These are phyloP conservation scores for Nadsonia fulvescens DNA, from an alignment of 805 yeast genomes.

Conservation along the genomic window DNA sequence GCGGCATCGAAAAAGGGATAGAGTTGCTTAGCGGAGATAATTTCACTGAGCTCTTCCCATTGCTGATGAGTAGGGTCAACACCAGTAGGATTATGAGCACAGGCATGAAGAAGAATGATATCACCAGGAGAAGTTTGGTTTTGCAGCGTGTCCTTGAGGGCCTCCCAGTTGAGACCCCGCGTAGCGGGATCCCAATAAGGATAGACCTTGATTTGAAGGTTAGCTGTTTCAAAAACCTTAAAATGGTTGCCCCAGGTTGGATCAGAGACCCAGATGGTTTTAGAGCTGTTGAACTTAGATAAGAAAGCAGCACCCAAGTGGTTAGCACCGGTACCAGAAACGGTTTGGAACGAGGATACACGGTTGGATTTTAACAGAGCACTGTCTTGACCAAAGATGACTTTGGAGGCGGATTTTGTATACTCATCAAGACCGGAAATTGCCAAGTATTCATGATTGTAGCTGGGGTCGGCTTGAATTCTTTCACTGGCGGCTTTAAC, in stretches of 20 bases:
- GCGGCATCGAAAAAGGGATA: slow-evolving; percentile 85
- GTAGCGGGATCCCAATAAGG: slow-evolving; percentile 72
- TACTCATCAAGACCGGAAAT: slow-evolving; percentile 60
- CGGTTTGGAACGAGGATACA: slow-evolving; percentile 48
- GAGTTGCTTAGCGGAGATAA: slow-evolving; percentile 42
- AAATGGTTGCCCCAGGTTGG: slow-evolving; percentile 99
- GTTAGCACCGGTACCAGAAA: slow-evolving; percentile 82
- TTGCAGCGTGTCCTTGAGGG: slow-evolving; percentile 43
- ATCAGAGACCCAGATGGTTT: slow-evolving; percentile 48
- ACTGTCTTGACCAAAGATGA: slow-evolving; percentile 47
- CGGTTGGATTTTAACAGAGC: slow-evolving; percentile 33
- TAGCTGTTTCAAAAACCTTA: slow-evolving; percentile 59
- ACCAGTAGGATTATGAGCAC: slow-evolving; percentile 98
- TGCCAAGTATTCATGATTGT: slow-evolving; percentile 79
- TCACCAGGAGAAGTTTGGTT: slow-evolving; percentile 56
- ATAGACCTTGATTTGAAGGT: slow-evolving; percentile 48
- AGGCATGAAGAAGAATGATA: slow-evolving; percentile 71
- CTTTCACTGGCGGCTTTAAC: slow-evolving; percentile 51
- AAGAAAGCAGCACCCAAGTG: slow-evolving; percentile 70
- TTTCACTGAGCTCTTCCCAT: slow-evolving; percentile 57
- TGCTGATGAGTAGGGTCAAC: slow-evolving; percentile 74
- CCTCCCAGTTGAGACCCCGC: slow-evolving; percentile 55
- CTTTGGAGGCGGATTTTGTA: slow-evolving; percentile 47
- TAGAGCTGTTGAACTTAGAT: slow-evolving; percentile 27
- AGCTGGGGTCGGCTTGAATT: slow-evolving; percentile 42